Evolutionary conservation across 345 rosid genomes (phyloP), one percentile per base, ranked within the genome.

Genomic region (Syzygium aqueum): DNA sequence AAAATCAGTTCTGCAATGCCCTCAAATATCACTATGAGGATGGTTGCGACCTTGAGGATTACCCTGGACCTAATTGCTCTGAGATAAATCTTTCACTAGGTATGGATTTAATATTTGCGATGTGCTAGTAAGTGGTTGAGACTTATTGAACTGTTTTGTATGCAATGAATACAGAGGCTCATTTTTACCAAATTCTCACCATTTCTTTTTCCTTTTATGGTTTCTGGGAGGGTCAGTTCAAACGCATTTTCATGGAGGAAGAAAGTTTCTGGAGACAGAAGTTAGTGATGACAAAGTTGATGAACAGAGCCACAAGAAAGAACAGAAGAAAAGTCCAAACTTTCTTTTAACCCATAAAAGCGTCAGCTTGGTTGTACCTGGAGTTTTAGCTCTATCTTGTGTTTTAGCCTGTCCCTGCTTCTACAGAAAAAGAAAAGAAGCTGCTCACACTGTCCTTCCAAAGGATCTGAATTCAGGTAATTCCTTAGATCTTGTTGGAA

Each of bases 391-490:
- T 46, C 49, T 94, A 49, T 93, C 93, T 82, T 95, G 98, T 86
- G 91, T 82, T 84, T 23, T 93, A 33, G 89, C 94, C 61, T 95
- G 95, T 84, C 96, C 95, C 33, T 92, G 98, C 90, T 82, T 95
- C 85, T 91, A 91, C 77, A 89, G 89, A 87, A 95, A 90, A 92
- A 94, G 89, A 91, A 95, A 91, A 93, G 93, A 94, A 88, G 89
- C 92, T 86, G 85, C 94, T 14, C 94, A 90, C 84, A 84, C 92
- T 85, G 95, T 94, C 89, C 93, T 93, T 85, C 85, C 93, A 13
- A 94, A 90, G 89, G 97, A 95, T 43, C 89, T 88, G 61, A 89
- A 88, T 92, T 94, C 98, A 92, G 89, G 99, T 97, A 85, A 94
- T 90, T 93, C 54, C 46, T 83, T 67, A 46, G 85, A 50, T 57